These are phyloP conservation scores for Malus fusca DNA, from an alignment of 306 rosid species.

Conservation along the genomic window DNA sequence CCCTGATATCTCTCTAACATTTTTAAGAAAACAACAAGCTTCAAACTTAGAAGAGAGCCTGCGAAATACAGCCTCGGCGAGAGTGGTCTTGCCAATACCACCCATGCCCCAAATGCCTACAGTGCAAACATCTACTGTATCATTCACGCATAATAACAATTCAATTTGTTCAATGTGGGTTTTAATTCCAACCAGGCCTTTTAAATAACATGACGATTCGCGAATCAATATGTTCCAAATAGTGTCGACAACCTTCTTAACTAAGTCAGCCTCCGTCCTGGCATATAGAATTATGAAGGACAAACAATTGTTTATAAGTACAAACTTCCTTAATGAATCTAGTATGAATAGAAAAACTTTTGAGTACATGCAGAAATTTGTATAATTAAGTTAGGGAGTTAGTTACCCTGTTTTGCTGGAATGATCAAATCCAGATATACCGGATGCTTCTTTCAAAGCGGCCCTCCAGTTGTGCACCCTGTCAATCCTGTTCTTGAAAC, in stretches of 20 bases:
- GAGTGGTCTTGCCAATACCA: background rate
- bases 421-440: background rate
- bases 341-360: background rate
- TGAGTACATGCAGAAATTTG: background rate
- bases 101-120: slow-evolving; percentile 29
- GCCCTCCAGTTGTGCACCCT: background rate
- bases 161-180: background rate
- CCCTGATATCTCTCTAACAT: slow-evolving; percentile 7
- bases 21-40: background rate
- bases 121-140: background rate
- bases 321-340: background rate
- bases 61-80: background rate
- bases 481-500: background rate
- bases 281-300: background rate
- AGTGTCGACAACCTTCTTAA: background rate
- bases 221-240: background rate
- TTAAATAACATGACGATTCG: background rate
- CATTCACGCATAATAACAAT: background rate
- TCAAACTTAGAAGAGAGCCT: background rate
- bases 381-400: background rate
- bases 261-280: background rate
- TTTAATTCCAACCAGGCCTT: slow-evolving; percentile 9
- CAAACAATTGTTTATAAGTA: background rate
- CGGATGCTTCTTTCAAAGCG: background rate
- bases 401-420: background rate